Evolutionary conservation across 306 rosid species (phyloP).

Genomic region (Trifolium repens): DNA sequence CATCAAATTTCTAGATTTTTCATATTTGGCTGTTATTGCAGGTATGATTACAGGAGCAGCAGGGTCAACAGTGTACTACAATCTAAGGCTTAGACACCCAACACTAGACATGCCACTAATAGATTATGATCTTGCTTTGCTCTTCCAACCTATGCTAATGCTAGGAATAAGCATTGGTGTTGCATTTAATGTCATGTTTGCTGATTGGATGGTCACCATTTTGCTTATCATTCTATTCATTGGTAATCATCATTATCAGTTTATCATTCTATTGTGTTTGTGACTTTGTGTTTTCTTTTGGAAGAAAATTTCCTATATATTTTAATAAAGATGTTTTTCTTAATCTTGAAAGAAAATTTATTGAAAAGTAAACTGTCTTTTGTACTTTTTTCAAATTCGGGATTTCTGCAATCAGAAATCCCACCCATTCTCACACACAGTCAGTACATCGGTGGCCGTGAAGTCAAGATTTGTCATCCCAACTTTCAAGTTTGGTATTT

Average conservation of each 20-base stretch:
- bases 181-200: conserved; percentile 82
- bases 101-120: conserved; percentile 75
- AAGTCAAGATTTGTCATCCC: no score
- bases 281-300: no score
- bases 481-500: no score
- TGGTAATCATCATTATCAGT: conserved; percentile 46
- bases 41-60: conserved; percentile 95
- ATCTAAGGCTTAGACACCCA: conserved; percentile 77
- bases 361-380: no score
- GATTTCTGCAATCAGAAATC: no score
- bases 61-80: conserved; percentile 75
- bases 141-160: conserved; percentile 90
- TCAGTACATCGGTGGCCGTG: no score
- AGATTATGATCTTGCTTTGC: conserved; percentile 82
- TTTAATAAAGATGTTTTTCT: no score
- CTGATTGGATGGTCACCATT: conserved; percentile 91
- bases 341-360: no score
- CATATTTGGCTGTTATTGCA: conserved; percentile 29
- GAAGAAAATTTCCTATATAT: no score
- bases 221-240: conserved; percentile 73
- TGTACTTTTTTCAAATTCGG: no score
- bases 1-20: no score
- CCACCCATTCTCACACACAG: no score
- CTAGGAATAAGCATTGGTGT: conserved; percentile 88
- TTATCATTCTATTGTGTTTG: background rate